A percentile compares a stretch with the other conserved stretches of the same genome.
Evolutionary conservation across 2,329 filamentous ascomycete species (phyloP).

Genomic region (Penicillium brevicompactum): DNA sequence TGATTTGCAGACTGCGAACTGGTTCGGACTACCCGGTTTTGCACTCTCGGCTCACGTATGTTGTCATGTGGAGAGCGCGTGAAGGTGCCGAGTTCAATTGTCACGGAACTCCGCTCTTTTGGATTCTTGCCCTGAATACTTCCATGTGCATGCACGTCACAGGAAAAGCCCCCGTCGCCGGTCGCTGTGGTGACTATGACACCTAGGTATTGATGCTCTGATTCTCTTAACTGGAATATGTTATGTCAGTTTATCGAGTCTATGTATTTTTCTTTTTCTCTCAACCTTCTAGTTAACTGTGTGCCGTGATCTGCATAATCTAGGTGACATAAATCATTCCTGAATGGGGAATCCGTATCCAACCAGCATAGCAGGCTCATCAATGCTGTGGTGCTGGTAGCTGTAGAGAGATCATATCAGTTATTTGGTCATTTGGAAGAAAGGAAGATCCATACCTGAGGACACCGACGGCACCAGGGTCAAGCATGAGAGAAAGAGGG

Average conservation of each 20-base stretch:
- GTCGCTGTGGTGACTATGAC: no score
- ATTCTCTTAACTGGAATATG: not conserved
- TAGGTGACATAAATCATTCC: conserved; percentile 7
- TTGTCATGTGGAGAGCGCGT: not conserved
- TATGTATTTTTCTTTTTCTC: not conserved
- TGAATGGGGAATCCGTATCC: conserved; percentile 43
- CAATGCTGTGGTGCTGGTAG: conserved; percentile 41
- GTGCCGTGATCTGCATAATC: not conserved
- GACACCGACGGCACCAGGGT: conserved; percentile 47
- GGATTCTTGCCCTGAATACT: no score
- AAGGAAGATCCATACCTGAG: conserved; percentile 35
- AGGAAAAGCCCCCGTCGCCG: no score
- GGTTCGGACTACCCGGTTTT: not conserved
- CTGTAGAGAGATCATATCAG: conserved; percentile 14
- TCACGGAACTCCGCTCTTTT: not conserved
- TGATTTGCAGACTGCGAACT: not conserved
- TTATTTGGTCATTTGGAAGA: not conserved
- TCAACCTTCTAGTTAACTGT: not conserved
- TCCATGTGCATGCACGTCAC: no score
- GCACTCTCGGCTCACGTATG: not conserved
- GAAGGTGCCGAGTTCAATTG: not conserved
- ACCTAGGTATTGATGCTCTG: no score
- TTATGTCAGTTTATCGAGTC: not conserved
- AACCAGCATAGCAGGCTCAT: conserved; percentile 44
- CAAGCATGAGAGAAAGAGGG: conserved; percentile 46